Percentiles rank a stretch among this genome's conserved stretches.
Conservation (phyloP, 441 rosid species). For the Breynia disticha region DNA sequence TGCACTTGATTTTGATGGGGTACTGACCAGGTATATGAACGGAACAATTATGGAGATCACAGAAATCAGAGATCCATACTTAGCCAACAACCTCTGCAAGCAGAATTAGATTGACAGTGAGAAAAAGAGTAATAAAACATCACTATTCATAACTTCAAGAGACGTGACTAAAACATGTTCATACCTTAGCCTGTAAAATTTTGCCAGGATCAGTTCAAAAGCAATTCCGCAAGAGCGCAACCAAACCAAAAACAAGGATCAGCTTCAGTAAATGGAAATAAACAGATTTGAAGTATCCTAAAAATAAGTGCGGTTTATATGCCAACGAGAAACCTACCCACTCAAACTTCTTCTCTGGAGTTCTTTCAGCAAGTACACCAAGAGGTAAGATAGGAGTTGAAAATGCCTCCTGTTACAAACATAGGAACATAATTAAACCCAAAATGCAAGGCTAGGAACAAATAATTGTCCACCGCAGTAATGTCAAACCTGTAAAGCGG, state of each 20-base stretch:
- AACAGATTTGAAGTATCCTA: not conserved
- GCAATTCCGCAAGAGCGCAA: slow-evolving; percentile 37
- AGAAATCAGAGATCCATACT: slow-evolving; percentile 69
- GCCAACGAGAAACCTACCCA: slow-evolving; percentile 36
- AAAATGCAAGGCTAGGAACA: too few species aligned
- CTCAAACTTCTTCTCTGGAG: slow-evolving; percentile 58
- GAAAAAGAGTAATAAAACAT: not conserved
- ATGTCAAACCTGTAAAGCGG: slow-evolving; percentile 64
- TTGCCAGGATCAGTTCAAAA: slow-evolving; percentile 15
- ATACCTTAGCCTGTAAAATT: slow-evolving; percentile 79
- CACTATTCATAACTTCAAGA: not conserved
- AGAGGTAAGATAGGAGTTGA: slow-evolving; percentile 79
- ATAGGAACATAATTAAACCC: too few species aligned
- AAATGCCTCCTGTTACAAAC: slow-evolving; percentile 45
- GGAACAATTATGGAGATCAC: slow-evolving; percentile 59
- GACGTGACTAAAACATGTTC: slow-evolving; percentile 4
- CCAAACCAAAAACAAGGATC: slow-evolving; percentile 11
- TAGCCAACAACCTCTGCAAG: slow-evolving; percentile 66
- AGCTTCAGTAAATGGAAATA: slow-evolving; percentile 10
- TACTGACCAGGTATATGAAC: slow-evolving; percentile 54
- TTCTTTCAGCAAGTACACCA: slow-evolving; percentile 76
- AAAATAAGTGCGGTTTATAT: not conserved
- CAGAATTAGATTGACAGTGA: not conserved
- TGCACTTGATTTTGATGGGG: slow-evolving; percentile 51
- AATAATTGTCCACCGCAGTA: not conserved